Percentiles rank a stretch among this genome's conserved stretches.
Conservation (phyloP, 140 eudicot species). For the Senecio squalidus region DNA sequence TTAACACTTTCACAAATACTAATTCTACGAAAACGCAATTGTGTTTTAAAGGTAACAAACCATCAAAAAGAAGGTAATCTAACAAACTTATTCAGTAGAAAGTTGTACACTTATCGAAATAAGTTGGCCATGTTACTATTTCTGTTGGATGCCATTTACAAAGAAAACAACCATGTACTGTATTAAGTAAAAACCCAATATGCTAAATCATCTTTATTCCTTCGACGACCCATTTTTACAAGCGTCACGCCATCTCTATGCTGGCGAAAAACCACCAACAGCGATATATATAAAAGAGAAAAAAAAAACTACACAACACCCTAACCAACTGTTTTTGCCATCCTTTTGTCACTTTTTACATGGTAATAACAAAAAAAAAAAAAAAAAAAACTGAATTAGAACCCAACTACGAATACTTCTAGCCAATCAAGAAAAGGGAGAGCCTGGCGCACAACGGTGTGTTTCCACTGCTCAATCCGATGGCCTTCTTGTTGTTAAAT, state of each 20-base stretch:
- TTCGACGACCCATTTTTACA: conserved; percentile 24
- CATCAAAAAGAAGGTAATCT: not conserved
- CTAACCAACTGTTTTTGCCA: conserved; percentile 2
- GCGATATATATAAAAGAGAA: not conserved
- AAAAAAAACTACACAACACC: conserved; percentile 7
- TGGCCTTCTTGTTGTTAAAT: conserved; percentile 5
- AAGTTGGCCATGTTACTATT: too few relatives aligned
- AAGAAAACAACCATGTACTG: too few relatives aligned
- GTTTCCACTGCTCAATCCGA: conserved; percentile 14
- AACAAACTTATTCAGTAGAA: not conserved
- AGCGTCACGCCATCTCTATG: conserved; percentile 26
- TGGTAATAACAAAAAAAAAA: not conserved
- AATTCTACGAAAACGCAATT: not conserved
- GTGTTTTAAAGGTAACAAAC: conserved; percentile 4
- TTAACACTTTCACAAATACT: conserved; percentile 5
- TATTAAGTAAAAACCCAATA: too few relatives aligned
- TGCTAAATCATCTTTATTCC: conserved; percentile 29
- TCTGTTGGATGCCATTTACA: too few relatives aligned
- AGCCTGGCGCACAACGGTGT: conserved; percentile 2
- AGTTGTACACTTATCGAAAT: too few relatives aligned
- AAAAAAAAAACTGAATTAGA: conserved; percentile 2
- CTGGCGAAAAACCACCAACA: conserved; percentile 1
- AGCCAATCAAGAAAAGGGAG: not conserved
- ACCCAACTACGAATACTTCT: conserved; percentile 8
- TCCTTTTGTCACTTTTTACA: conserved; percentile 22